Conservation (phyloP, 768 basidiomycete genomes). For the Rhodocollybia butyracea region DNA sequence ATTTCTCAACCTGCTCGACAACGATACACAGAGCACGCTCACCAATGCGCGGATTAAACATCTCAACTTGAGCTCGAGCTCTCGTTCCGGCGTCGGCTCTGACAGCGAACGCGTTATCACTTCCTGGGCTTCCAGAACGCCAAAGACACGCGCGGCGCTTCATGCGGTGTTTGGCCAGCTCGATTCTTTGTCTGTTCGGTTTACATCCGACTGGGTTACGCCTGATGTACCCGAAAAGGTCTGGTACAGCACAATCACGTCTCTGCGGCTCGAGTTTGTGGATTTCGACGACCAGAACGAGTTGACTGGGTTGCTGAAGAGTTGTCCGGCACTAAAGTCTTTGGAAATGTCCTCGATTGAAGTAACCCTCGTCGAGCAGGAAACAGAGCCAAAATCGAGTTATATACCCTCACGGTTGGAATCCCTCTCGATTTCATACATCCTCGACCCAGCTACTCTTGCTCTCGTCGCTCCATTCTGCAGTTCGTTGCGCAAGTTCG, state of each 20-base stretch:
- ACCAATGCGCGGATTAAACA: neutral
- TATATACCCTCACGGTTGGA: neutral
- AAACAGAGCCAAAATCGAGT: neutral
- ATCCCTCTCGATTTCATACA: neutral
- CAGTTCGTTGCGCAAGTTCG: neutral
- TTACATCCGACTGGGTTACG: constrained; percentile 3
- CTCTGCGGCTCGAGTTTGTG: constrained; percentile 2
- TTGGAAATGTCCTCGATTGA: constrained; percentile 1
- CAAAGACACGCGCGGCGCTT: neutral
- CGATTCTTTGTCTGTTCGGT: neutral
- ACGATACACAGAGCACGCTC: neutral
- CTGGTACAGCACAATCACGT: constrained; percentile 1
- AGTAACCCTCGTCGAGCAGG: neutral
- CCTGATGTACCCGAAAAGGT: neutral
- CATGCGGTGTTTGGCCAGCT: neutral
- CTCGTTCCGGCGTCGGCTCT: neutral
- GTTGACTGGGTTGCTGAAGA: neutral
- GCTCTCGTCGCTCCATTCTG: constrained; percentile 3
- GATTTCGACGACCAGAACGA: neutral
- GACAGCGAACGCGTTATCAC: constrained; percentile 4
- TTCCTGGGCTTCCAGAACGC: constrained; percentile 3
- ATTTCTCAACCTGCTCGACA: constrained; percentile 6
- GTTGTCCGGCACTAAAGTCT: neutral
- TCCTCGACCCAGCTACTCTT: neutral
- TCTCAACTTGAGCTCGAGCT: constrained; percentile 1